Percentiles rank a stretch among this genome's conserved stretches.
Conservation (phyloP, 2,329 filamentous ascomycete genomes). For the Trichoderma atroviride region DNA sequence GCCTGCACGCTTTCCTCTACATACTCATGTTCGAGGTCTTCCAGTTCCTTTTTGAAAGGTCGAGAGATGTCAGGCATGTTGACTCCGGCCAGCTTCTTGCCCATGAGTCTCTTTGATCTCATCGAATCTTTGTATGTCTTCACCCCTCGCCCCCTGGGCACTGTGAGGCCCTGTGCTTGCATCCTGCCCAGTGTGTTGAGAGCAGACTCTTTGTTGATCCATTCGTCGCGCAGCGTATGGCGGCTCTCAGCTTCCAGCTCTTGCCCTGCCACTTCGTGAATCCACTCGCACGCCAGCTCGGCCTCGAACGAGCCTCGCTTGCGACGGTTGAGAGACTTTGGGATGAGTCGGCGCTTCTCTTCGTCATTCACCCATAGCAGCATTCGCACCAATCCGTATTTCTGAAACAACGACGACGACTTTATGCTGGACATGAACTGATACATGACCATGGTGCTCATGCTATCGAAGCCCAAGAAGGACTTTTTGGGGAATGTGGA, state of each 20-base stretch:
- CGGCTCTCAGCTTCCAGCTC: conserved; percentile 39
- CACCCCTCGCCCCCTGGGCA: conserved; percentile 51
- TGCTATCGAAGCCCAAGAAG: conserved; percentile 57
- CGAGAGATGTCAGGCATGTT: conserved; percentile 41
- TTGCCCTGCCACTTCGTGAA: conserved; percentile 59
- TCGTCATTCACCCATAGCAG: conserved; percentile 70
- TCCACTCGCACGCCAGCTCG: conserved; percentile 62
- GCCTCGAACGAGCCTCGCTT: conserved; percentile 60
- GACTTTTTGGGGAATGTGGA: conserved; percentile 54
- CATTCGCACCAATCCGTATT: conserved; percentile 78
- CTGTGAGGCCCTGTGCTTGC: conserved; percentile 44
- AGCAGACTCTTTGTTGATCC: conserved; percentile 52
- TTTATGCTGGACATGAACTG: conserved; percentile 65
- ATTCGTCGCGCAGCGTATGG: conserved; percentile 47
- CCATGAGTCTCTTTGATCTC: conserved; percentile 32
- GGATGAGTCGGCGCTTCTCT: conserved; percentile 62
- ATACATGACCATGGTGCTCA: conserved; percentile 60
- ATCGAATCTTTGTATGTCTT: conserved; percentile 33
- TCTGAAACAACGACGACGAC: conserved; percentile 64
- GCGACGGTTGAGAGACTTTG: conserved; percentile 59
- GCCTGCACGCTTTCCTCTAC: conserved; percentile 6
- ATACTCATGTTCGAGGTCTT: conserved; percentile 41
- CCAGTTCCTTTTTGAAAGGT: conserved; percentile 47
- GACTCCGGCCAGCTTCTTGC: conserved; percentile 37
- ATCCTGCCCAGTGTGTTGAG: conserved; percentile 49